Base-by-base conservation (phyloP, 495 filamentous ascomycete genomes). In the Aspergillus heteromorphus region DNA sequence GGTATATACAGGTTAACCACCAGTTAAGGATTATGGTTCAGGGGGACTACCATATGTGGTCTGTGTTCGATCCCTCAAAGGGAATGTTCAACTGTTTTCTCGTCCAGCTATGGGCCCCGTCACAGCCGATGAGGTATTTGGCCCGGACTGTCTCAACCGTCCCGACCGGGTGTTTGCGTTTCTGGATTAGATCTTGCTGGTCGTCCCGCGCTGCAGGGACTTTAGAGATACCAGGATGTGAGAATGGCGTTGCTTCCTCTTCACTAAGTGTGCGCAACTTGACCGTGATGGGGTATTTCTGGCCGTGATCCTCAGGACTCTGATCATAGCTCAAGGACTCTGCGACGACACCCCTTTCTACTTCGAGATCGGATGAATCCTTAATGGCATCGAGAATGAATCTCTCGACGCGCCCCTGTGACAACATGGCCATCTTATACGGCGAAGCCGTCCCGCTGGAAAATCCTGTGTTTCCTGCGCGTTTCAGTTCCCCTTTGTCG, bases 51-150 rank as follows among this genome's bases (percentile, higher is more conserved):
- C 83, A 86, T 34, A 85, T 69, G 62, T 70, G 79, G 52, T 88
- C 83, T 0, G 81, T 85, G 42, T 73, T 73, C 34, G 84, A 80
- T 5, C 84, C 84, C 48, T 80, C 70, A 52, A 83, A 67, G 10
- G 74, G 65, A 36, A 81, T 79, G 4, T 76, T 73, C 4, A 87
- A 64, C 40, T 82, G 76, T 57, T 72, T 73, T 30, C 84, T 68
- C 0, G 79, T 79, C 85, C 84, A 87, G 45, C 76, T 79, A 55
- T 83, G 83, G 2, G 83, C 84, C 0, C 84, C 84, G 64, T 88
- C 85, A 48, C 78, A 83, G 2, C 84, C 84, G n/a, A 87, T 75
- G 42, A 88, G 65, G 55, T 86, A 89, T 57, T 84, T 87, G 5
- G 83, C 78, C 27, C 62, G 73, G 6, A 87, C 65, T 3, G 56